Conservation (phyloP, 2,329 filamentous ascomycete genomes). For the Cladophialophora chaetospira region DNA sequence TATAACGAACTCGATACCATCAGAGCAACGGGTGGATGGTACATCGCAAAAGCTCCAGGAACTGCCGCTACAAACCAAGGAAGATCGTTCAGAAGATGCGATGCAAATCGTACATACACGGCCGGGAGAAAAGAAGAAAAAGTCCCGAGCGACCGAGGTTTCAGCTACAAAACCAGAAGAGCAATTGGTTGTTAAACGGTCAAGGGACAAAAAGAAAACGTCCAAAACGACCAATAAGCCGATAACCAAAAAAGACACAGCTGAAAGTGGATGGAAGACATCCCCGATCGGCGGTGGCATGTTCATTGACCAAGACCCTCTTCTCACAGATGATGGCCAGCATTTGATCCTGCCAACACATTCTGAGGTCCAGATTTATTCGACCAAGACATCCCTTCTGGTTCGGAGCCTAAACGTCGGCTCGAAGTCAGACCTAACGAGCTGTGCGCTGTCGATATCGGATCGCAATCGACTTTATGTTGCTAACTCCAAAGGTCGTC, state of each 20-base stretch:
- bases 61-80: too few relatives aligned
- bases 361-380: conserved; percentile 77
- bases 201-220: neutral
- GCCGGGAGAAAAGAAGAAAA: too few relatives aligned
- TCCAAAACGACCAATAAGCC: conserved; percentile 33
- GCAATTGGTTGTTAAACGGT: neutral
- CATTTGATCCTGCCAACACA: conserved; percentile 74
- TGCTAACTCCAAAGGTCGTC: conserved; percentile 52
- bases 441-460: conserved; percentile 54
- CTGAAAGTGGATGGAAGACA: conserved; percentile 45
- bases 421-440: conserved; percentile 50
- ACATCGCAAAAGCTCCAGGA: neutral
- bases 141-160: too few relatives aligned
- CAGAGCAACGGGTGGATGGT: neutral
- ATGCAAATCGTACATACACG: too few relatives aligned
- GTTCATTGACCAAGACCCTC: conserved; percentile 58
- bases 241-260: conserved; percentile 10
- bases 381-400: conserved; percentile 76
- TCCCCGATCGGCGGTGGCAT: conserved; percentile 57
- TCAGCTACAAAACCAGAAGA: too few relatives aligned
- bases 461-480: conserved; percentile 58
- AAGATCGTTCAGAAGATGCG: too few relatives aligned
- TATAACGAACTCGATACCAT: too few relatives aligned
- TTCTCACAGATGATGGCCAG: conserved; percentile 61
- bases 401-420: conserved; percentile 68